Conservation (phyloP, 306 rosid genomes). For the Styphnolobium japonicum region DNA sequence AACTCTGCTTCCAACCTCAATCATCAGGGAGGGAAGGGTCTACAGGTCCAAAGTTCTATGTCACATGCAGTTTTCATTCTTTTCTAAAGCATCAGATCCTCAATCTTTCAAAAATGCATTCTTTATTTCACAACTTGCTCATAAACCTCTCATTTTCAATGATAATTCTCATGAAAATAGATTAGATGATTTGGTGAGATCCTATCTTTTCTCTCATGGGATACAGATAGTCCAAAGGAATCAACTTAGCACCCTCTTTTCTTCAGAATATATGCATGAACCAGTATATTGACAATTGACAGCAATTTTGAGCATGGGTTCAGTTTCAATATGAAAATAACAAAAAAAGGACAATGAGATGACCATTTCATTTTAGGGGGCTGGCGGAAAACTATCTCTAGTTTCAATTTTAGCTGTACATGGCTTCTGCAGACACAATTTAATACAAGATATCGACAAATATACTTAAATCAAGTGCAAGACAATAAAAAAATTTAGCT, state of each 20-base stretch:
- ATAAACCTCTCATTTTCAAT: not conserved
- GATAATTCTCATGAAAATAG: not conserved
- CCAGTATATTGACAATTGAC: not conserved
- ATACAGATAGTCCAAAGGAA: conserved; percentile 12
- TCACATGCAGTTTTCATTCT: not conserved
- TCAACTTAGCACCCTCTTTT: not conserved
- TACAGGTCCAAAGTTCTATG: not conserved
- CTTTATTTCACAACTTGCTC: not conserved
- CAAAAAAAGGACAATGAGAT: not conserved
- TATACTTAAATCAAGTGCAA: not conserved
- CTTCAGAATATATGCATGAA: not conserved
- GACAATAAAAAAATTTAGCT: not conserved
- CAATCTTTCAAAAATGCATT: not conserved
- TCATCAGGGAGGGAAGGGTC: not conserved
- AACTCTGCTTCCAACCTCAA: not conserved
- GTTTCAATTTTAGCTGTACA: not conserved
- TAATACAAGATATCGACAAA: not conserved
- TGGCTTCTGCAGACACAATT: not conserved
- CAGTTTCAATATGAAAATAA: not conserved
- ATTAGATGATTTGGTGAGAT: not conserved
- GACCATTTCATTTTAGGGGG: not conserved
- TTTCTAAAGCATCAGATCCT: not conserved
- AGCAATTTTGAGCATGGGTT: not conserved
- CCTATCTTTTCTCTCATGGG: not conserved
- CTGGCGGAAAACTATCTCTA: not conserved